These are phyloP conservation scores for Globisporangium solare DNA, from an alignment of 352 stramenopile genomes.

Conservation along the genomic window DNA sequence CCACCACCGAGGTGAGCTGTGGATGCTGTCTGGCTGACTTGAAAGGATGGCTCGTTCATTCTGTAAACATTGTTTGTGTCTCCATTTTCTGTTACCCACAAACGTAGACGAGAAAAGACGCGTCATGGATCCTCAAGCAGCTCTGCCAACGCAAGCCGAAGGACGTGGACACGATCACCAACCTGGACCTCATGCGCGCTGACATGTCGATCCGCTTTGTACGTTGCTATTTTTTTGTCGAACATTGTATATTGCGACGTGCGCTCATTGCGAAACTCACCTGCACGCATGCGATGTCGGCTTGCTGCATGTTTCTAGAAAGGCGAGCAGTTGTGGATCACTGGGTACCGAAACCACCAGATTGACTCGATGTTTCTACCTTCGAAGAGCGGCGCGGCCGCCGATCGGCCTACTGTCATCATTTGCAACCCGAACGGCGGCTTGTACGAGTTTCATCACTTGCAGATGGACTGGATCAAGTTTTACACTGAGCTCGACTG, in stretches of 20 bases:
- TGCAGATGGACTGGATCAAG: constrained; percentile 88
- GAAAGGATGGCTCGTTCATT: too few relatives aligned
- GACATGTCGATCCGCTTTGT: constrained; percentile 76
- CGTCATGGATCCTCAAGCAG: constrained; percentile 52
- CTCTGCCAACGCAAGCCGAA: constrained; percentile 34
- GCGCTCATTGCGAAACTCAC: neutral
- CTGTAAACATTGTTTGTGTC: too few relatives aligned
- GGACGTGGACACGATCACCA: constrained; percentile 63
- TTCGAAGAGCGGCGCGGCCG: constrained; percentile 24
- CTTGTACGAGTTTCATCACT: constrained; percentile 84
- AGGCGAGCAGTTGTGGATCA: constrained; percentile 81
- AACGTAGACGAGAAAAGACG: constrained; percentile 21
- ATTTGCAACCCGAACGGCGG: constrained; percentile 85
- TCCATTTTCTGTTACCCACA: neutral
- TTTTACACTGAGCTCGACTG: constrained; percentile 81
- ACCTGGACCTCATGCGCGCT: constrained; percentile 74
- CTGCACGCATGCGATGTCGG: neutral
- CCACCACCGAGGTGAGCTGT: constrained; percentile 23
- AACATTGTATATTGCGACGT: neutral
- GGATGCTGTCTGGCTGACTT: neutral
- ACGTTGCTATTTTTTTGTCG: constrained; percentile 24
- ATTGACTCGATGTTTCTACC: constrained; percentile 84
- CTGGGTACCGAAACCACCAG: constrained; percentile 43
- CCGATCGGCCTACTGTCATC: constrained; percentile 50
- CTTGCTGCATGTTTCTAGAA: constrained; percentile 26